Evolutionary conservation across 352 stramenopile species (phyloP), one percentile per base, ranked within the genome.

Genomic region (Pythium utonaiense): DNA sequence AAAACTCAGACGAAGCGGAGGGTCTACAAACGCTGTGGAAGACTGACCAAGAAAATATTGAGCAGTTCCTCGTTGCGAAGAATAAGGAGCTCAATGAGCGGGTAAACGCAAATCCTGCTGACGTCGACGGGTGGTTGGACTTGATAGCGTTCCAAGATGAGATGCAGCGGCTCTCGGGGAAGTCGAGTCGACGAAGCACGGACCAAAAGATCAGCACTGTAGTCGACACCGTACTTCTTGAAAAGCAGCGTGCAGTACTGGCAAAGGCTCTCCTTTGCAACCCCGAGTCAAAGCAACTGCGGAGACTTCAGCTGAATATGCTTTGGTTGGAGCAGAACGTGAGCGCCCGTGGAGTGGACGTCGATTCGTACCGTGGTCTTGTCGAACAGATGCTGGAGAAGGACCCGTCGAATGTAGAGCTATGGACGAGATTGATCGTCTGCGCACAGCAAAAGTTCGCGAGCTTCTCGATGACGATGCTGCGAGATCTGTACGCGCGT

Each of bases 71-170:
- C 6, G 76, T 92, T 13, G 47, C 71, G 44, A 60, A 69, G 17
- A 87, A 72, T 55, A 91, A 83, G 60, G 42, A 64, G 14, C 57
- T 71, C 14, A 80, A 75, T 17, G 59, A 67, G 40, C 60, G 36
- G 2, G 57, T 69, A n/a, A 50, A 63, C 19, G 34, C 60, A 0
- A 25, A 54, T 13, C 75, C 83, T 27, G 57, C 70, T 3, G 60
- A 82, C 27, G 58, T 87, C 16, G 60, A 73, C 0, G 59, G 42
- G 16, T 95, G 85, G 85, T 69, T 95, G 1, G 71, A 91, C 47
- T 74, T 90, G 27, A 76, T 91, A n/a, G 76, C 69, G 1, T 90
- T 92, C 41, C 85, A 95, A 63, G 75, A 85, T n/a, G 58, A 91
- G 22, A 76, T 71, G 24, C 63, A 74, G 12, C 66, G 73, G 3